phyloP scores from a whole-genome alignment of 2,329 filamentous ascomycete genomes.

The Ilyonectria sp. region DNA sequence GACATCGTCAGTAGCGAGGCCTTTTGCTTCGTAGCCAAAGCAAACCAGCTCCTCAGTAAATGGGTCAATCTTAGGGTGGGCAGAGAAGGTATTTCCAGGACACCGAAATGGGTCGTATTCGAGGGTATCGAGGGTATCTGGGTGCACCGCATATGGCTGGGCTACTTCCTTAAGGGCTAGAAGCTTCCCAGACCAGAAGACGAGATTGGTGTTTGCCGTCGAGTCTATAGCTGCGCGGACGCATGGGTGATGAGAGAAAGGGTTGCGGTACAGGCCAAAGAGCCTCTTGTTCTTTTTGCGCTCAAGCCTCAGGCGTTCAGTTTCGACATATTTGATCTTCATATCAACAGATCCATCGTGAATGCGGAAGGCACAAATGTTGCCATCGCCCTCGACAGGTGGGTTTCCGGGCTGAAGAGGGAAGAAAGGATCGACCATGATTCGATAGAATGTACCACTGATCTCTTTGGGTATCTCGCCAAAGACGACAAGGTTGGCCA shows the following conservation, averaged over 20 bases:
- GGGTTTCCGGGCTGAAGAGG: neutral
- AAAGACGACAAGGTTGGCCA: neutral
- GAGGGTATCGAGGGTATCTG: neutral
- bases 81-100: neutral
- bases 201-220: slow-evolving; percentile 9
- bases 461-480: neutral
- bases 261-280: slow-evolving; percentile 19
- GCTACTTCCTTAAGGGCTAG: slow-evolving; percentile 14
- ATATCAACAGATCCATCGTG: slow-evolving; percentile 13
- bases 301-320: slow-evolving; percentile 5
- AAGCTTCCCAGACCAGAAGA: slow-evolving; percentile 5
- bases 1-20: slow-evolving; percentile 23
- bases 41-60: slow-evolving; percentile 21
- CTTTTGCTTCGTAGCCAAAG: slow-evolving; percentile 33
- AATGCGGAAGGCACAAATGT: slow-evolving; percentile 21
- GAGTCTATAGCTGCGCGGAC: slow-evolving; percentile 11
- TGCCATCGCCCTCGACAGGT: slow-evolving; percentile 21
- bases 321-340: slow-evolving; percentile 18
- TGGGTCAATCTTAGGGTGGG: slow-evolving; percentile 29
- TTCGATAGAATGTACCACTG: neutral
- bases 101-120: neutral
- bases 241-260: slow-evolving; percentile 18
- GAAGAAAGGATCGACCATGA: neutral
- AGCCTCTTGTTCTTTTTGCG: slow-evolving; percentile 5
- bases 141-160: slow-evolving; percentile 12